Base-by-base conservation (phyloP, 2,329 filamentous ascomycete species). In the Piedraia hortae region DNA sequence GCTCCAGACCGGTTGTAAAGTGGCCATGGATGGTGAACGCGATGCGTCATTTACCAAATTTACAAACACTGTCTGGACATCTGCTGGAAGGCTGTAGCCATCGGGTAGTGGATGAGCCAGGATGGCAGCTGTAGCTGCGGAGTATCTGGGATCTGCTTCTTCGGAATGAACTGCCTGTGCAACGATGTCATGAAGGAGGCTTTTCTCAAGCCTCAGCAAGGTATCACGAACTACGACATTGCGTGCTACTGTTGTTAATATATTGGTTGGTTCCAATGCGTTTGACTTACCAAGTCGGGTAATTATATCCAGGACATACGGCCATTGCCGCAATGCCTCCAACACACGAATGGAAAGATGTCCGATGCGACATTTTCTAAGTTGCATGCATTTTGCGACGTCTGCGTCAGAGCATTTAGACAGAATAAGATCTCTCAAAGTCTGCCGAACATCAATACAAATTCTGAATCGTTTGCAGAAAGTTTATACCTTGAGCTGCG, bases 321-420 rank as follows among this genome's bases (percentile, higher is more conserved):
- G 44, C 39, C 56, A 59, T 20, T 51, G 46, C 15, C 53, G 46
- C 16, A 63, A 37, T 12, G 50, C 53, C 26, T 56, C 49, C 14
- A 54, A 35, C n/a, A 59, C 32, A 15, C 42, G 39, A n/a, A 39
- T 41, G 8, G 46, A 45, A 11, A 64, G 38, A 11, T 41, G 36
- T 6, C 42, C 38, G 20, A 60, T 37, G 21, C 54, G 50, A 33
- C 59, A 62, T 13, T 47, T 46, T 26, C 57, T 51, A 10, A 39
- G 45, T 15, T 46, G 35, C 3, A 53, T 47, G 51, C 56, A 62
- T 12, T 37, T 36, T 5, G 38, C 37, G 8, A 62, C 41, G 4
- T 42, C 39, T 8, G 33, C 26, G 9, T 34, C 27, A 10, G 47
- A 34, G 17, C 39, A 41, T 18, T 26, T 26, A 4, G 32, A 28